Evolutionary conservation across 768 basidiomycete species (phyloP).

Genomic region (Daedaleopsis nitida): DNA sequence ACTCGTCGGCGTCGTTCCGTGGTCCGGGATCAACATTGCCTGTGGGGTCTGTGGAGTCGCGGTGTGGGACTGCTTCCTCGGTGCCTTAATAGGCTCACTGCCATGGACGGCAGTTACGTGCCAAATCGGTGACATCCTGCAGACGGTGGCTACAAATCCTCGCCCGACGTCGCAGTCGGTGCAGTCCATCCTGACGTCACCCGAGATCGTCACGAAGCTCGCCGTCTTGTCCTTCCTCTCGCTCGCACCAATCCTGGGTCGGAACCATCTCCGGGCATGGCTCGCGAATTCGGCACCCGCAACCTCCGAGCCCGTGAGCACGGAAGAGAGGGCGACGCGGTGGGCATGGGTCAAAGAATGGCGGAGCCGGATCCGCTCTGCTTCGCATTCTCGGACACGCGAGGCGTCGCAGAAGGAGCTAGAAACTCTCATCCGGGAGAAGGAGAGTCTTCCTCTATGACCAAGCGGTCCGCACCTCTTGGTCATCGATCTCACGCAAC

Average conservation of each 20-base stretch:
- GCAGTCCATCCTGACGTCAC: constrained; percentile 83
- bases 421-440: constrained; percentile 58
- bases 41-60: constrained; percentile 90
- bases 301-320: constrained; percentile 10
- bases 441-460: constrained; percentile 34
- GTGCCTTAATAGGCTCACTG: constrained; percentile 79
- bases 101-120: constrained; percentile 94
- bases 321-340: constrained; percentile 44
- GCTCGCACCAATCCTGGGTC: constrained; percentile 82
- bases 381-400: constrained; percentile 52
- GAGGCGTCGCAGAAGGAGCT: constrained; percentile 48
- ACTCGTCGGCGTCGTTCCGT: constrained; percentile 91
- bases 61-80: constrained; percentile 72
- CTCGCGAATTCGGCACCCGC: constrained; percentile 38
- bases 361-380: constrained; percentile 59
- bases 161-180: constrained; percentile 75
- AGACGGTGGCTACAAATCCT: constrained; percentile 75
- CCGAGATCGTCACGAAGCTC: constrained; percentile 82
- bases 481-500: neutral
- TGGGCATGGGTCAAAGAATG: constrained; percentile 74
- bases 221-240: constrained; percentile 81
- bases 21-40: constrained; percentile 97
- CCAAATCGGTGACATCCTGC: constrained; percentile 86
- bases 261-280: constrained; percentile 62
- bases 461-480: neutral